phyloP scores from a whole-genome alignment of 1,284 basidiomycete genomes.

The Trichosporon coremiiforme region DNA sequence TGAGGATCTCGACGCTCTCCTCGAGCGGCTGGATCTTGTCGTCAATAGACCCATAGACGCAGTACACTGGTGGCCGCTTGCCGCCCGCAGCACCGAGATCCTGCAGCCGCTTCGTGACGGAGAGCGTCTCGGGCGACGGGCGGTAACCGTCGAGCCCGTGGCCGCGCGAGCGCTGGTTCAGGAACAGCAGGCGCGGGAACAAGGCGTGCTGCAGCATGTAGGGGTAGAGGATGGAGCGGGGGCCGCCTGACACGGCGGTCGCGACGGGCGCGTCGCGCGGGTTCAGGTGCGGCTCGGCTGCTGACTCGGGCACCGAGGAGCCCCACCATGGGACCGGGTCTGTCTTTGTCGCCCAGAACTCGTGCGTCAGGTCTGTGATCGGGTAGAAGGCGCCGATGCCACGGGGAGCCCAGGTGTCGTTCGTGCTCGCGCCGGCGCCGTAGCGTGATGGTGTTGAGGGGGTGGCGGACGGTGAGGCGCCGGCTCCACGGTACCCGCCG shows the following conservation, averaged over 20 bases:
- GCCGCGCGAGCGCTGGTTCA: constrained; percentile 46
- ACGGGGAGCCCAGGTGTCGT: constrained; percentile 41
- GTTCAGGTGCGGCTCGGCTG: constrained; percentile 49
- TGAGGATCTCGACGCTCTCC: constrained; percentile 39
- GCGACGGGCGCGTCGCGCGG: constrained; percentile 45
- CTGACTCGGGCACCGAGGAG: constrained; percentile 42
- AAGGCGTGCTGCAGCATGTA: constrained; percentile 55
- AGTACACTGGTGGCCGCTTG: constrained; percentile 38
- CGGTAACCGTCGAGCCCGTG: constrained; percentile 45
- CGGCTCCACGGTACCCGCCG: constrained; percentile 44
- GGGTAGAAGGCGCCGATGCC: constrained; percentile 53
- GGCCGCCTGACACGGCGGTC: constrained; percentile 46
- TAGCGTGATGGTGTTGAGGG: neutral
- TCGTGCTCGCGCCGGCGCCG: neutral
- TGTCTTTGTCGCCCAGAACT: constrained; percentile 53
- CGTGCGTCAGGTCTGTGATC: constrained; percentile 51
- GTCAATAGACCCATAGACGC: constrained; percentile 46
- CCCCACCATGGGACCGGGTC: constrained; percentile 52
- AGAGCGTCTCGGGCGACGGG: constrained; percentile 41
- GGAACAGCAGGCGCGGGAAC: constrained; percentile 50
- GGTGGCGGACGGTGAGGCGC: neutral
- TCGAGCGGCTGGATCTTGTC: constrained; percentile 51
- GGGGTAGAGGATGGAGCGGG: constrained; percentile 50
- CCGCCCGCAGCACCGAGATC: constrained; percentile 24
- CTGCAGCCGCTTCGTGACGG: constrained; percentile 42